Evolutionary conservation across 2,329 filamentous ascomycete species (phyloP).

Genomic region (Hypoxylon sp.): DNA sequence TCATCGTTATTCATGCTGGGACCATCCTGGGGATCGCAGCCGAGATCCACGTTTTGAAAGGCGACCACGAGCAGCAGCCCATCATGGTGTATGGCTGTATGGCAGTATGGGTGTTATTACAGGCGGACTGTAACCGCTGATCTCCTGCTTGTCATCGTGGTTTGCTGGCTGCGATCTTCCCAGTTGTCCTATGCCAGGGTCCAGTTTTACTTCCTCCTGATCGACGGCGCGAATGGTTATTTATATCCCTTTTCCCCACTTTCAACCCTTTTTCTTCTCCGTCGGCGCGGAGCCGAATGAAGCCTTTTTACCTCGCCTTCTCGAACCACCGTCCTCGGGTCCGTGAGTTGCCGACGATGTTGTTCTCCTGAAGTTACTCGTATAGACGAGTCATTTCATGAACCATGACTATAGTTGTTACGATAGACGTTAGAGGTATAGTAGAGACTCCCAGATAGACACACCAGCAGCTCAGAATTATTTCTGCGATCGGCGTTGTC

Average conservation of each 20-base stretch:
- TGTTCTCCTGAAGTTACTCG: too few relatives aligned
- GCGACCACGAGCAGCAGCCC: conserved; percentile 11
- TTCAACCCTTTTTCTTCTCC: conserved; percentile 35
- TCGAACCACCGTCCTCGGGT: conserved; percentile 20
- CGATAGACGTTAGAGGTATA: conserved; percentile 8
- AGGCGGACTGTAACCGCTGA: conserved; percentile 32
- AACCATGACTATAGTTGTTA: too few relatives aligned
- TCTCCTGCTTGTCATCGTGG: conserved; percentile 36
- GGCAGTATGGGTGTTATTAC: conserved; percentile 12
- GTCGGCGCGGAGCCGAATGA: conserved; percentile 42
- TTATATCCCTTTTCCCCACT: conserved; percentile 38
- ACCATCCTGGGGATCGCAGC: conserved; percentile 23
- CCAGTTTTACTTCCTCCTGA: conserved; percentile 43
- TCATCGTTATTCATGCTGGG: conserved; percentile 9
- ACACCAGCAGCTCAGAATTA: background rate
- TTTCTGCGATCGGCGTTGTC: conserved; percentile 3
- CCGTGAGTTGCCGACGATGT: conserved; percentile 7
- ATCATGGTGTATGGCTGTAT: background rate
- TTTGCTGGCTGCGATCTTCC: conserved; percentile 38
- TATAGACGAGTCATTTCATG: too few relatives aligned
- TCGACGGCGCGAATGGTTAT: conserved; percentile 39
- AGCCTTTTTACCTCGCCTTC: conserved; percentile 14
- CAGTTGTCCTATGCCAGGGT: conserved; percentile 25
- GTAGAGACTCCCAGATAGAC: too few relatives aligned
- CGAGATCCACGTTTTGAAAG: conserved; percentile 21